Percentiles rank a stretch among this genome's conserved stretches.
Evolutionary conservation across 176 grass and related monocot genomes (phyloP).

Genomic region (Lolium rigidum): DNA sequence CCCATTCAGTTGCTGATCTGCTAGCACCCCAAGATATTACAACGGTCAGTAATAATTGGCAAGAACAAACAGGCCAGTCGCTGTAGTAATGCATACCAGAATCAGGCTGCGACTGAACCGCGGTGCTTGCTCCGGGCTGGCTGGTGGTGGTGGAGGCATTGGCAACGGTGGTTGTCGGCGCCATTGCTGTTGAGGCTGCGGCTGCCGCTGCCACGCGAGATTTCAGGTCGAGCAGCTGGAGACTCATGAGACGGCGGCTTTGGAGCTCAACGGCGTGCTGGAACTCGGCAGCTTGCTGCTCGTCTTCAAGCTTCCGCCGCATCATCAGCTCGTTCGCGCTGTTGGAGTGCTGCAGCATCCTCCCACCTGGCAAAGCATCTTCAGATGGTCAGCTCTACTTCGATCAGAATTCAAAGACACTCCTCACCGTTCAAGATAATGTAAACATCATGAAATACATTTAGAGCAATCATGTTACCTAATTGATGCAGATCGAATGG

Average conservation of each 20-base stretch:
- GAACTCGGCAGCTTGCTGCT: constrained; percentile 78
- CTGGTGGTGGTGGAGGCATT: constrained; percentile 31
- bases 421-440: background rate
- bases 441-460: background rate
- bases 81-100: background rate
- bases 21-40: constrained; percentile 39
- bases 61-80: background rate
- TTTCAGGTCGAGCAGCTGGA: constrained; percentile 75
- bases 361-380: constrained; percentile 48
- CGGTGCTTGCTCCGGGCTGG: background rate
- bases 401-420: background rate
- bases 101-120: constrained; percentile 36
- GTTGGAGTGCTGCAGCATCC: constrained; percentile 77
- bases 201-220: constrained; percentile 25
- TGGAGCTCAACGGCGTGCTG: constrained; percentile 87
- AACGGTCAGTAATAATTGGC: constrained; percentile 6
- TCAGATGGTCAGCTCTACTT: background rate
- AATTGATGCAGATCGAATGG: constrained; percentile 86
- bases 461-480: constrained; percentile 39
- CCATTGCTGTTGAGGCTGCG: background rate
- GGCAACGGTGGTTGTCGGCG: background rate
- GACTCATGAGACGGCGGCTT: constrained; percentile 65
- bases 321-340: constrained; percentile 65
- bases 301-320: constrained; percentile 79
- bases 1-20: constrained; percentile 51